These are phyloP conservation scores for Aspergillus ostianus DNA, from an alignment of 495 filamentous ascomycete species.

Conservation along the genomic window DNA sequence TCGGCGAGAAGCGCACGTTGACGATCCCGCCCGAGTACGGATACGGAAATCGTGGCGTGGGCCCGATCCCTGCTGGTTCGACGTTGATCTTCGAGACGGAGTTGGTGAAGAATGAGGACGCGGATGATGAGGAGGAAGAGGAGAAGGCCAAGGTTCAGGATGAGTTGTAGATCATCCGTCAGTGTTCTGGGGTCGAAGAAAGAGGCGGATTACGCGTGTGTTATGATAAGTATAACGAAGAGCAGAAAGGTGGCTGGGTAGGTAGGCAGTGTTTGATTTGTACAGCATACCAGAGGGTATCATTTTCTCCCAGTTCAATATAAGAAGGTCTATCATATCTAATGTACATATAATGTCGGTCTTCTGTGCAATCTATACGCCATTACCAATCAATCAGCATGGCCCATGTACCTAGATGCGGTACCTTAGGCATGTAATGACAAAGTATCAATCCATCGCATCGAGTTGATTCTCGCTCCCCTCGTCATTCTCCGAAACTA, in stretches of 20 bases:
- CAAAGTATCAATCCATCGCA: constrained; percentile 61
- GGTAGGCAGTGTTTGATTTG: background rate
- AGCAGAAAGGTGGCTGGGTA: too few species aligned
- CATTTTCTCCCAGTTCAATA: background rate
- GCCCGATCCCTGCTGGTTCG: constrained; percentile 74
- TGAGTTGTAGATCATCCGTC: background rate
- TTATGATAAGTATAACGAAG: background rate
- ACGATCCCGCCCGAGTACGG: constrained; percentile 85
- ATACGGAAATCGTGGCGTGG: constrained; percentile 74
- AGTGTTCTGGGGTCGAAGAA: background rate
- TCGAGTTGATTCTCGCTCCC: constrained; percentile 53
- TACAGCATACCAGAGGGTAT: background rate
- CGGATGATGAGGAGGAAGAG: constrained; percentile 60
- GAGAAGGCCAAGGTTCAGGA: background rate
- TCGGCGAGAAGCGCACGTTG: constrained; percentile 90
- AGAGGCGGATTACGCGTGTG: background rate
- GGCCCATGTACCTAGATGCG: too few species aligned
- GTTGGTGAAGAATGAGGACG: constrained; percentile 81
- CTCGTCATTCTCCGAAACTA: constrained; percentile 73
- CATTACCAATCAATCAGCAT: background rate
- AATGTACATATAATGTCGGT: constrained; percentile 1
- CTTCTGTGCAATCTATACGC: constrained; percentile 4
- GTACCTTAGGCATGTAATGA: background rate
- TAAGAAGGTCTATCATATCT: background rate
- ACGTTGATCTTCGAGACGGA: constrained; percentile 93